Percentiles rank a stretch among this genome's conserved stretches.
Evolutionary conservation across 148 eudicot species (phyloP).

Genomic region (Persicaria tinctoria): DNA sequence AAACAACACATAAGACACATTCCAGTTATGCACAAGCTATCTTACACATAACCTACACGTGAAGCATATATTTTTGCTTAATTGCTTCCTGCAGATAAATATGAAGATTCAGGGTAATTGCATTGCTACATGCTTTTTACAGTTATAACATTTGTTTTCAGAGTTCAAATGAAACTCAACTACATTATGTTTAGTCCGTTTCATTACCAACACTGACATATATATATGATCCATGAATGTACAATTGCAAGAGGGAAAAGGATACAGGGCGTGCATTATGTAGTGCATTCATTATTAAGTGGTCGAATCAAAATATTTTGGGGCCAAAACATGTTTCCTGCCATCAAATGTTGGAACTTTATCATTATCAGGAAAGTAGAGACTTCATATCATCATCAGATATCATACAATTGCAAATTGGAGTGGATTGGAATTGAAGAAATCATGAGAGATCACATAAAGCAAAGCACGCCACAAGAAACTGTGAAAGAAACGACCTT

Average conservation of each 20-base stretch:
- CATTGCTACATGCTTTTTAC: not conserved
- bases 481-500: not conserved
- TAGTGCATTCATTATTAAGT: not conserved
- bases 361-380: not conserved
- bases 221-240: too few relatives aligned
- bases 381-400: not conserved
- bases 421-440: not conserved
- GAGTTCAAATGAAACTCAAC: not conserved
- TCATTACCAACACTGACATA: not conserved
- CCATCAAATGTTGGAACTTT: not conserved
- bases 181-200: not conserved
- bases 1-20: not conserved
- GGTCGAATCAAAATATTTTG: not conserved
- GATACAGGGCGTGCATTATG: not conserved
- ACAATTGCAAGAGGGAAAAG: not conserved
- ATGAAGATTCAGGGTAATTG: not conserved
- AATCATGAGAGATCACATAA: not conserved
- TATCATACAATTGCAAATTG: not conserved
- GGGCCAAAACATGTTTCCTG: not conserved
- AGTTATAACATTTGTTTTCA: not conserved
- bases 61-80: not conserved
- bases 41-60: not conserved
- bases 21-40: not conserved
- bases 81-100: not conserved
- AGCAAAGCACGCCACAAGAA: not conserved